Conservation (phyloP, 2,329 filamentous ascomycete species). For the Ophiostoma himal-ulmi region DNA sequence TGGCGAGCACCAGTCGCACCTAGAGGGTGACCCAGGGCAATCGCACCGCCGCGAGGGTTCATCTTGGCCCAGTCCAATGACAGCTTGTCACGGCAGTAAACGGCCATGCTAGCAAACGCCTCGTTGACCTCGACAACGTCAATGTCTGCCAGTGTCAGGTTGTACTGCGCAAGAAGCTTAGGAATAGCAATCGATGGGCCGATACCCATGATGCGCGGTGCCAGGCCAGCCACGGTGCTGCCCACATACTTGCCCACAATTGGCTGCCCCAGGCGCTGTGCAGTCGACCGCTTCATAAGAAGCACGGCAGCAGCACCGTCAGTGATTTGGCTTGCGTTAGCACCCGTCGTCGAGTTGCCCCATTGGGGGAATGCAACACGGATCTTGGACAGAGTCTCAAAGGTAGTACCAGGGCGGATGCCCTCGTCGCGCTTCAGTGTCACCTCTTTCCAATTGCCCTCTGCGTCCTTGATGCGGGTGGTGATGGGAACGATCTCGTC, state of each 20-base stretch:
- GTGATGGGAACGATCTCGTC: slow-evolving; percentile 91
- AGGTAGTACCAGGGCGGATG: slow-evolving; percentile 82
- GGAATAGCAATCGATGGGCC: slow-evolving; percentile 67
- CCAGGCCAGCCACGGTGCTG: slow-evolving; percentile 81
- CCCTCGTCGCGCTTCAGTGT: slow-evolving; percentile 84
- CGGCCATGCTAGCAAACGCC: slow-evolving; percentile 95
- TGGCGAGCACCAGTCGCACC: slow-evolving; percentile 72
- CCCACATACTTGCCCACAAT: slow-evolving; percentile 93
- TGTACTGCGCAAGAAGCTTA: slow-evolving; percentile 78
- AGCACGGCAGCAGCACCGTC: slow-evolving; percentile 87
- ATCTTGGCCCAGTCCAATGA: slow-evolving; percentile 68
- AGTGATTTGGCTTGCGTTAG: slow-evolving; percentile 91
- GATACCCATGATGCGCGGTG: slow-evolving; percentile 95
- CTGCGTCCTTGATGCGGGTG: slow-evolving; percentile 74
- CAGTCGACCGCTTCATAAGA: slow-evolving; percentile 90
- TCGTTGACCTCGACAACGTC: slow-evolving; percentile 95
- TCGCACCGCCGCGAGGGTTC: slow-evolving; percentile 75
- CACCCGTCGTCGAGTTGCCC: slow-evolving; percentile 79
- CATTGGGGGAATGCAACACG: slow-evolving; percentile 85
- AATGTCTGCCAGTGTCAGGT: slow-evolving; percentile 71
- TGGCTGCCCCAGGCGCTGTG: slow-evolving; percentile 78
- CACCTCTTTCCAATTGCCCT: slow-evolving; percentile 71
- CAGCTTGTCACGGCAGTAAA: slow-evolving; percentile 77
- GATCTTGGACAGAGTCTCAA: slow-evolving; percentile 75
- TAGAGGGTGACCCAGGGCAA: slow-evolving; percentile 71